Evolutionary conservation across 2,329 filamentous ascomycete genomes (phyloP), one percentile per base, ranked within the genome.

Genomic region (Fusarium newnesense): DNA sequence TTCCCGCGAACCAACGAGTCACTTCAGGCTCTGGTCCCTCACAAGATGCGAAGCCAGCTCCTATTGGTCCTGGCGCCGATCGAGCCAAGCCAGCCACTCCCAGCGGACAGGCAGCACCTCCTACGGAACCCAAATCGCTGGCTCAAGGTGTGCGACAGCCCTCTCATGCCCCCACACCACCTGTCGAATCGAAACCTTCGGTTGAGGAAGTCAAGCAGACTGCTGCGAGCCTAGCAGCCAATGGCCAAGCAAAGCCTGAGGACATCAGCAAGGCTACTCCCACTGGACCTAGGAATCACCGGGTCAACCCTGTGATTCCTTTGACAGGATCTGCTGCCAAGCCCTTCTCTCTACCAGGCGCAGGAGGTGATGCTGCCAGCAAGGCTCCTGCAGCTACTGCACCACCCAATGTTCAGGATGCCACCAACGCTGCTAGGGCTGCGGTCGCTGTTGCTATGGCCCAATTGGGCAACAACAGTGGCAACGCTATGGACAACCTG

Each of bases 381-480:
- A 85, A 86, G 67, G 73, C 80, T 13, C 76, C 81, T 9, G 77
- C 76, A n/a, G 62, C 81, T 49, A 80, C 87, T 28, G 78, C 78
- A 3, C 80, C 81, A 1, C 76, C 69, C 80, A 78, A 83, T 50
- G 84, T 92, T 15, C 87, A 89, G 70, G 91, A 93, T 81, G 92
- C 93, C 4, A 95, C 93, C 0, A 90, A 92, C 79, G 90, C 92
- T 43, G 93, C 93, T 3, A 92, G 91, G 76, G 93, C 92, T 36
- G 93, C 93, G 13, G 93, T 94, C n/a, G 92, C 93, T 59, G 89
- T 92, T 44, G 93, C 93, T 4, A 94, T 95, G 91, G 92, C 93
- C 3, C 92, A 93, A 78, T 86, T 95, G 7, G 83, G 82, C 9
- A 81, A 81, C 36, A 76, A 77, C 18, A 85, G 83, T 39, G 83